Evolutionary conservation across 345 rosid species (phyloP).

Genomic region (Lenwebbia sp.): DNA sequence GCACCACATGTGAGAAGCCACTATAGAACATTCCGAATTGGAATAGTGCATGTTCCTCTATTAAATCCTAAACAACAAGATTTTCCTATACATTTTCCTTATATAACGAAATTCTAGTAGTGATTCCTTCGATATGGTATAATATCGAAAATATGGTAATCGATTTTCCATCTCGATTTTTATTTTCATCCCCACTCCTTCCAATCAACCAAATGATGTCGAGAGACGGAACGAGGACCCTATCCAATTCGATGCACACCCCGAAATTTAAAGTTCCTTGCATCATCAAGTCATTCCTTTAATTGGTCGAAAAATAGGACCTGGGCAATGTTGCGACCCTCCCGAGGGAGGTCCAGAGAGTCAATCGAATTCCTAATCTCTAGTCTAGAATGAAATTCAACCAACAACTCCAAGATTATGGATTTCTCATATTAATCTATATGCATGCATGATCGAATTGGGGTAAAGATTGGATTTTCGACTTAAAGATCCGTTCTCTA

Average conservation of each 20-base stretch:
- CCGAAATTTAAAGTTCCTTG: not conserved
- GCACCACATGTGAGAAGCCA: not conserved
- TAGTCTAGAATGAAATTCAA: not conserved
- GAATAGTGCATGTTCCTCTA: not conserved
- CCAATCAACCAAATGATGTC: fast-evolving
- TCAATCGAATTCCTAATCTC: not conserved
- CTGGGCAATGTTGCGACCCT: not conserved
- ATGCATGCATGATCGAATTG: not conserved
- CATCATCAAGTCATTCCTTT: not conserved
- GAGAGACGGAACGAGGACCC: fast-evolving
- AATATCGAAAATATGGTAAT: not conserved
- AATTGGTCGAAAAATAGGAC: not conserved
- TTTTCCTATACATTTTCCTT: not conserved
- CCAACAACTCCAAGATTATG: not conserved
- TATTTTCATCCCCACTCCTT: not conserved
- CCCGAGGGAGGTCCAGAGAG: fast-evolving
- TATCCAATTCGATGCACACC: too few relatives aligned
- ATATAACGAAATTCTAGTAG: not conserved
- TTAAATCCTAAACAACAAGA: not conserved
- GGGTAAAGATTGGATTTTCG: not conserved
- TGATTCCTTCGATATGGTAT: too few relatives aligned
- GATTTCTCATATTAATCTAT: not conserved
- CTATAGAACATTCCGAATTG: not conserved
- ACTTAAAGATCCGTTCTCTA: not conserved
- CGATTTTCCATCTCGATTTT: not conserved